Base-by-base conservation (phyloP, 805 yeast genomes). In the Yamadazyma phyllophila region DNA sequence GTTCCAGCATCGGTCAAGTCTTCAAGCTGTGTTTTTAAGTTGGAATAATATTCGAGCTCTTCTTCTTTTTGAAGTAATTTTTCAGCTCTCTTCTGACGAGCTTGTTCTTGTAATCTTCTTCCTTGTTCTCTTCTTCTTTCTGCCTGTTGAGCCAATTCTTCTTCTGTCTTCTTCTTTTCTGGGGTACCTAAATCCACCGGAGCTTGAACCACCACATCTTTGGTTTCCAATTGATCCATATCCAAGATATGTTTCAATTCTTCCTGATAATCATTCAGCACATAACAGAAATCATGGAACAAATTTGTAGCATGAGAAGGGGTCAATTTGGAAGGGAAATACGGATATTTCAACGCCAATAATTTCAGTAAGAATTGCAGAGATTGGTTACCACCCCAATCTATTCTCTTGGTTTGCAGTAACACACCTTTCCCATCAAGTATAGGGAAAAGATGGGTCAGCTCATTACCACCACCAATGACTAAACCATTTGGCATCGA, bases 331-430 rank as follows among this genome's bases (percentile, higher is more conserved):
- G 87, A 68, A 4, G 99, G 98, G 62, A 91, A 94, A 55, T 81
- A 85, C 1, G 99, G 98, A 63, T 94, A 94, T 62, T 94, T 94
- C 58, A 94, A 71, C 1, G 82, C 74, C 40, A 94, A 65, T 30
- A 85, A 74, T 53, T 73, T 77, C 46, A 75, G 77, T 59, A 94
- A 61, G 54, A 76, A 91, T 33, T 76, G 80, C 26, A 76, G 78
- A 1, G 91, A 77, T 36, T 80, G 86, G 50, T 80, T 78, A 9
- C 97, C 98, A 49, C 98, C 98, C 88, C 94, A 88, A 59, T 88
- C 89, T 32, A 94, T 80, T 57, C 98, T 73, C 57, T 89, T 90
- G 7, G 90, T 71, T 47, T 83, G 84, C 24, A 77, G 67, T 44
- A 88, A 62, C 2, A 82, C 52, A 0, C 95, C 91, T 44, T 70